Evolutionary conservation across 768 basidiomycete genomes (phyloP), one percentile per base, ranked within the genome.

Genomic region (Cystofilobasidium capitatum): DNA sequence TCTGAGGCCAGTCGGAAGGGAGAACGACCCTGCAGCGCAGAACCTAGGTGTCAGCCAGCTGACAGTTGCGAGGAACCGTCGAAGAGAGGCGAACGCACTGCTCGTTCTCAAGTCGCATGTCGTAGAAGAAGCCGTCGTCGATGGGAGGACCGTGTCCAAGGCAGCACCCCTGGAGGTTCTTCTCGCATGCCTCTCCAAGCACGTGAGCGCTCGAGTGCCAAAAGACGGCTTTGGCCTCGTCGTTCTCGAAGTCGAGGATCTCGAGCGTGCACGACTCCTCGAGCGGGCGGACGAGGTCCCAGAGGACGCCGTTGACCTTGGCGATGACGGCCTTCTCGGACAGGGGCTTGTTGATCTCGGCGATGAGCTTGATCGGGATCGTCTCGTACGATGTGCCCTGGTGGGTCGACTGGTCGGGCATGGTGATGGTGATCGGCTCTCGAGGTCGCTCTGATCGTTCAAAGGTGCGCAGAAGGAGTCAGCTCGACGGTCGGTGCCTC

Each of bases 141-240:
- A 92, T 91, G 29, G 96, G 96, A 20, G 96, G 96, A 3, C 96
- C 96, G 70, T 96, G 85, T 74, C 93, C 96, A 17, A 99, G 82
- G 80, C 96, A 92, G 76, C 92, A 96, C 45, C 93, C 94, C 76
- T 97, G 75, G 44, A 73, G 94, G 76, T 96, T 91, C 62, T 88
- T 84, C 78, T 99, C 96, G 47, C 91, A 85, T 64, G 94, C 88
- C 79, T 99, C 96, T 54, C 96, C 96, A 22, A 99, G 83, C 65
- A 98, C 91, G 78, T 98, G 96, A 0, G 96, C 96, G 31, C 93
- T 97, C 22, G 96, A 98, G 77, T 98, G 96, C 96, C 96, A 99
- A 81, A 98, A 99, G 10, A 99, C 96, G 73, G 87, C 88, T 78
- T 97, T 92, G 69, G 94, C 92, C 77, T 37, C 64, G 3, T 87